Percentiles rank a stretch among this genome's conserved stretches.
Conservation (phyloP, 2,329 filamentous ascomycete genomes). For the Hymenoscyphus albidus region DNA sequence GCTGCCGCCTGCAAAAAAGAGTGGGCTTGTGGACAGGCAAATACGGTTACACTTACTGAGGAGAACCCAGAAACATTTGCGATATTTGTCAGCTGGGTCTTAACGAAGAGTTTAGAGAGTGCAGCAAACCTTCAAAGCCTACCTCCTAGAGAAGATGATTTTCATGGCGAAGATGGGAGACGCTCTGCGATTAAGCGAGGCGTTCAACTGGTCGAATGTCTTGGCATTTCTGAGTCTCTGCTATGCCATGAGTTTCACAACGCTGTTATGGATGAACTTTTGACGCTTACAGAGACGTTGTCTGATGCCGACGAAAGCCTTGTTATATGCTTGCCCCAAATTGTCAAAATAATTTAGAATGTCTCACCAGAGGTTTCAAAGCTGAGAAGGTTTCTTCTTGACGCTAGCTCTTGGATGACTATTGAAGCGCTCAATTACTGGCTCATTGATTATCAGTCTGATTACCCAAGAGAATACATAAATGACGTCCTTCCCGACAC, state of each 20-base stretch:
- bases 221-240: not conserved
- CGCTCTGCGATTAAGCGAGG: not conserved
- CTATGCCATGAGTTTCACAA: not conserved
- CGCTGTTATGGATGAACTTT: not conserved
- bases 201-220: not conserved
- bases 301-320: not conserved
- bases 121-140: not conserved
- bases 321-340: not conserved
- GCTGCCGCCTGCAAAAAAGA: not conserved
- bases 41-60: not conserved
- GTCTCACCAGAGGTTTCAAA: not conserved
- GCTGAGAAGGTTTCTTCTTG: not conserved
- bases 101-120: not conserved
- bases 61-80: not conserved
- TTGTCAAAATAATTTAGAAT: not conserved
- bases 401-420: not conserved
- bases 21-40: not conserved
- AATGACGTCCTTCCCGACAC: not conserved
- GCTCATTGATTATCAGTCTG: not conserved
- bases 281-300: not conserved
- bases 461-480: not conserved
- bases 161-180: not conserved
- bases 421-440: not conserved
- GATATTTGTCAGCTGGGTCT: not conserved
- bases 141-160: not conserved